These are phyloP conservation scores for Tulasnella calospora DNA, from an alignment of 768 basidiomycete genomes.

Conservation along the genomic window DNA sequence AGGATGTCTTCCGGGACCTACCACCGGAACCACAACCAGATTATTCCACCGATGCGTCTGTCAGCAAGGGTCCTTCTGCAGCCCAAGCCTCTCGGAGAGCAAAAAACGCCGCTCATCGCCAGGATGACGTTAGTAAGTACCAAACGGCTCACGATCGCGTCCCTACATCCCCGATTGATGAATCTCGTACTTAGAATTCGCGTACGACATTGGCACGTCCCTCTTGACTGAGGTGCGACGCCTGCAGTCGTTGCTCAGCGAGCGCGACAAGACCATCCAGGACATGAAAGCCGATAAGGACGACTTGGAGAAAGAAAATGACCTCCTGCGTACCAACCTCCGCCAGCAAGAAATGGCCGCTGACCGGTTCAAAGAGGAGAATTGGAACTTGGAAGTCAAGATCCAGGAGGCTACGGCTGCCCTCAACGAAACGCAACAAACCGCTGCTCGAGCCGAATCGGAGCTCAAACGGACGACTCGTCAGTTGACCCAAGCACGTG, in stretches of 20 bases:
- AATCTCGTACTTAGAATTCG: conserved; percentile 63
- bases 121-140: conserved; percentile 77
- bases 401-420: conserved; percentile 80
- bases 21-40: conserved; percentile 23
- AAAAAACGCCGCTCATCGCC: conserved; percentile 85
- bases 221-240: conserved; percentile 87
- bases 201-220: conserved; percentile 94
- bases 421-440: conserved; percentile 58
- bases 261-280: conserved; percentile 88
- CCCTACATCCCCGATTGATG: neutral
- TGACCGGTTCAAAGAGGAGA: conserved; percentile 98
- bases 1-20: neutral
- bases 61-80: conserved; percentile 57
- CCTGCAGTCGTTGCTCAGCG: conserved; percentile 82
- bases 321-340: conserved; percentile 67
- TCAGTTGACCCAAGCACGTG: conserved; percentile 64
- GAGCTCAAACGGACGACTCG: conserved; percentile 80
- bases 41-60: neutral
- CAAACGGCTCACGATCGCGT: conserved; percentile 27
- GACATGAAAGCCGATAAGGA: conserved; percentile 91
- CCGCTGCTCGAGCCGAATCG: conserved; percentile 64
- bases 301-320: conserved; percentile 73
- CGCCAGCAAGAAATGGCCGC: conserved; percentile 62
- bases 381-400: conserved; percentile 96
- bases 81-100: conserved; percentile 78